Conservation (phyloP, 2,329 filamentous ascomycete genomes). For the Samsoniella hepiali region DNA sequence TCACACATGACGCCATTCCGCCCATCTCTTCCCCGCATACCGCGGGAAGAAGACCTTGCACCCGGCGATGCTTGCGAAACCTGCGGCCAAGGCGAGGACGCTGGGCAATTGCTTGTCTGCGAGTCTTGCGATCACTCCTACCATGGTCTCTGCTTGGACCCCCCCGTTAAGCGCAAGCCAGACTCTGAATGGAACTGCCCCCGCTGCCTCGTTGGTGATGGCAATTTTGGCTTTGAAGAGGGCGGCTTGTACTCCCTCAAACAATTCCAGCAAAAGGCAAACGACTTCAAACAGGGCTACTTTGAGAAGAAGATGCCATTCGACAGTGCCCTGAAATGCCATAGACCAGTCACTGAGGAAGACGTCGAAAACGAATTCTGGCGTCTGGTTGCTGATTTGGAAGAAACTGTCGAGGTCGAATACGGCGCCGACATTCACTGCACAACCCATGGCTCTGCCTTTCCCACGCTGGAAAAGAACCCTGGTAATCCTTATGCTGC, state of each 20-base stretch:
- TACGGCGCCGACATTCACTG: slow-evolving; percentile 98
- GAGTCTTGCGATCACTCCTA: slow-evolving; percentile 89
- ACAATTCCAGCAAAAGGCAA: slow-evolving; percentile 94
- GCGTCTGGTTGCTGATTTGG: slow-evolving; percentile 88
- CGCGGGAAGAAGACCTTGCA: slow-evolving; percentile 49
- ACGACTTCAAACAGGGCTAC: slow-evolving; percentile 90
- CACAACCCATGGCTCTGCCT: slow-evolving; percentile 94
- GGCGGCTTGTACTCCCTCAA: slow-evolving; percentile 92
- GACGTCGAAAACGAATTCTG: slow-evolving; percentile 97
- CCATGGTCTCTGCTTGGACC: slow-evolving; percentile 85
- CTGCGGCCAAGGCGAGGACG: slow-evolving; percentile 76
- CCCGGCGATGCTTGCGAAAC: slow-evolving; percentile 72
- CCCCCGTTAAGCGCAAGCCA: slow-evolving; percentile 71
- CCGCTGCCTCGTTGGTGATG: slow-evolving; percentile 89
- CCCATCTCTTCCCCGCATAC: slow-evolving; percentile 68
- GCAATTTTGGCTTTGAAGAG: slow-evolving; percentile 96
- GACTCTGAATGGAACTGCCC: slow-evolving; percentile 95
- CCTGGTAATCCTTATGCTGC: slow-evolving; percentile 82
- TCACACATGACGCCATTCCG: slow-evolving; percentile 96
- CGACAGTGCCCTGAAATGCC: slow-evolving; percentile 77
- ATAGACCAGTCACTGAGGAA: slow-evolving; percentile 82
- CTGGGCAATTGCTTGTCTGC: slow-evolving; percentile 69
- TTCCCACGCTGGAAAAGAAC: slow-evolving; percentile 89
- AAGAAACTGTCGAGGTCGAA: slow-evolving; percentile 95
- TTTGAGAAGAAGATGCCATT: slow-evolving; percentile 88